phyloP scores from a whole-genome alignment of 805 yeast genomes.

The Candida yuanshanica region DNA sequence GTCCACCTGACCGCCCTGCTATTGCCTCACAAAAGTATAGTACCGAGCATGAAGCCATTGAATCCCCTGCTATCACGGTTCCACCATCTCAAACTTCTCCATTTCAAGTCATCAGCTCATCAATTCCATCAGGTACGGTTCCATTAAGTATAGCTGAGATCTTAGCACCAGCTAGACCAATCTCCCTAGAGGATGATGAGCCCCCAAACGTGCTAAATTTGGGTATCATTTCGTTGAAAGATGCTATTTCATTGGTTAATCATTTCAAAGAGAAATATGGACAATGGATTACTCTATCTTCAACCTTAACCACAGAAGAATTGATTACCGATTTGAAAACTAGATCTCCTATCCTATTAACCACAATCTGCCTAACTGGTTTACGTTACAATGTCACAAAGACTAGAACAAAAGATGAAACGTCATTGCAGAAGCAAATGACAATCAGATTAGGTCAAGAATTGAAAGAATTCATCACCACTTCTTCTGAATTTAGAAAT shows the following conservation, averaged over 20 bases:
- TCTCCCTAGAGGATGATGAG: constrained; percentile 17
- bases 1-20: too few relatives aligned
- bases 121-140: constrained; percentile 11
- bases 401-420: constrained; percentile 4
- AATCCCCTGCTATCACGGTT: constrained; percentile 12
- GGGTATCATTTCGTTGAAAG: constrained; percentile 42
- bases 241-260: constrained; percentile 45
- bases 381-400: constrained; percentile 38
- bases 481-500: constrained; percentile 39
- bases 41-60: constrained; percentile 4
- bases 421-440: constrained; percentile 24
- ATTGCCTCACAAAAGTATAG: too few relatives aligned
- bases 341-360: constrained; percentile 56
- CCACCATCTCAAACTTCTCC: constrained; percentile 26
- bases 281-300: constrained; percentile 73
- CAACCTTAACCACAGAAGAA: constrained; percentile 38
- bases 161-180: constrained; percentile 6
- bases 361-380: constrained; percentile 59
- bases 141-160: constrained; percentile 16
- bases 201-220: constrained; percentile 43
- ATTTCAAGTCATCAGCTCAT: constrained; percentile 19
- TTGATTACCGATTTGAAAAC: constrained; percentile 43
- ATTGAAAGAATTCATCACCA: constrained; percentile 41
- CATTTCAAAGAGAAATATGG: constrained; percentile 65
- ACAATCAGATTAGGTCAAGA: constrained; percentile 27